These are phyloP conservation scores for Brettanomyces custersianus DNA, from an alignment of 805 yeast genomes.

Conservation along the genomic window DNA sequence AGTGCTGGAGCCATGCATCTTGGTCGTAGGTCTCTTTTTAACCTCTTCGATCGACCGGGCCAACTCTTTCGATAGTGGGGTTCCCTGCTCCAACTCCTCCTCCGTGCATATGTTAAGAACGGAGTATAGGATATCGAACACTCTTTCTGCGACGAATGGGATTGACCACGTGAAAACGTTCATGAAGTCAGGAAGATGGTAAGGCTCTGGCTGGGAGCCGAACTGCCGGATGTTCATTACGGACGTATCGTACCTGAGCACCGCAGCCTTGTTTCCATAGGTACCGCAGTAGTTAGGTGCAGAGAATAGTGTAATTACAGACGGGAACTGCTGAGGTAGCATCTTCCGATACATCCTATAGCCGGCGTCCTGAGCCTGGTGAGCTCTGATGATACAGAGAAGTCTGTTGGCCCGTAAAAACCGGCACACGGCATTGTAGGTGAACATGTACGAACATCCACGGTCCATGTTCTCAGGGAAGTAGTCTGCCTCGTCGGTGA, in stretches of 20 bases:
- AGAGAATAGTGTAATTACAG: constrained; percentile 81
- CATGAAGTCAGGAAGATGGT: constrained; percentile 94
- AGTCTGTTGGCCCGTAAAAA: constrained; percentile 73
- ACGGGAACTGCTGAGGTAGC: constrained; percentile 77
- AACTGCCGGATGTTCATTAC: constrained; percentile 95
- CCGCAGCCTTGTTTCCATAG: constrained; percentile 92
- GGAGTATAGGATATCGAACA: constrained; percentile 85
- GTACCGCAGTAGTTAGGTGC: constrained; percentile 94
- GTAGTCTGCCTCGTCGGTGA: constrained; percentile 4
- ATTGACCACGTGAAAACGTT: constrained; percentile 96
- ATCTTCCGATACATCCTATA: constrained; percentile 90
- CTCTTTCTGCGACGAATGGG: constrained; percentile 95
- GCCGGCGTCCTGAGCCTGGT: constrained; percentile 97
- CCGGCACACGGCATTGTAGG: constrained; percentile 73
- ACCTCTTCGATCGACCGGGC: constrained; percentile 24
- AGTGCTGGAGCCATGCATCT: neutral
- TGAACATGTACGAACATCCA: constrained; percentile 88
- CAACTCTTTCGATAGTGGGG: constrained; percentile 38
- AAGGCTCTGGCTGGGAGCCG: constrained; percentile 89
- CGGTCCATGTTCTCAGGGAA: constrained; percentile 60
- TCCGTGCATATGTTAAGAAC: constrained; percentile 91
- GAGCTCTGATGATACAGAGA: constrained; percentile 85
- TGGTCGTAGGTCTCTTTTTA: constrained; percentile 2
- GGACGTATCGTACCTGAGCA: constrained; percentile 80
- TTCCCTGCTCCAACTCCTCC: constrained; percentile 80